Conservation (phyloP, 495 filamentous ascomycete genomes). For the Podospora australis region DNA sequence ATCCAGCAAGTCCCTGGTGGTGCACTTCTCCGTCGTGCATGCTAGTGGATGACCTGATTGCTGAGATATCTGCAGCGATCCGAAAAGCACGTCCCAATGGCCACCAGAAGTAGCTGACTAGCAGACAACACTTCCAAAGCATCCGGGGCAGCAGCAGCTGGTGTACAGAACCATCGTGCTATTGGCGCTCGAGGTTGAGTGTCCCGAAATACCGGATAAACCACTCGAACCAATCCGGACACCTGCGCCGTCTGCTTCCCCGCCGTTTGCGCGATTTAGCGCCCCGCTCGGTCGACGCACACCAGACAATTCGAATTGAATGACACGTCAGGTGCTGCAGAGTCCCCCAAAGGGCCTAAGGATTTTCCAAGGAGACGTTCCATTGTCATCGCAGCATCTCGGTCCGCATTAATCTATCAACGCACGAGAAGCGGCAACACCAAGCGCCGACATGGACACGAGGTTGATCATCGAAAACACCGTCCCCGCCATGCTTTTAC, state of each 20-base stretch:
- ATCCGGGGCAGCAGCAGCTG: not conserved
- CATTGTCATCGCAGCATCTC: not conserved
- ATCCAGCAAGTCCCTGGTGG: slow-evolving; percentile 12
- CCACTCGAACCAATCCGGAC: slow-evolving; percentile 8
- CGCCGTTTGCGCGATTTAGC: slow-evolving; percentile 21
- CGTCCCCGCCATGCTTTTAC: not conserved
- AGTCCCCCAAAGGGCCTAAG: too few relatives aligned
- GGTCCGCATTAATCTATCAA: not conserved
- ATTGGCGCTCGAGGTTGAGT: slow-evolving; percentile 11
- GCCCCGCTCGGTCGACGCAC: too few relatives aligned
- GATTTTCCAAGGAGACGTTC: too few relatives aligned
- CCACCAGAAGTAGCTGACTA: not conserved
- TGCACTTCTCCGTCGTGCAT: not conserved
- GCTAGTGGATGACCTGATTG: not conserved
- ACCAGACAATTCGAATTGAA: too few relatives aligned
- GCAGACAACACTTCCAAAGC: not conserved
- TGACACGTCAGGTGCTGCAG: too few relatives aligned
- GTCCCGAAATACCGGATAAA: slow-evolving; percentile 19
- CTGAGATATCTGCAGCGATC: not conserved
- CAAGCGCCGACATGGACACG: not conserved
- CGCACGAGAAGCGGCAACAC: not conserved
- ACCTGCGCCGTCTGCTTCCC: not conserved
- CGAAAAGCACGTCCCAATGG: not conserved
- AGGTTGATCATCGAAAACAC: not conserved
- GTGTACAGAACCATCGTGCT: not conserved